Evolutionary conservation across 208 protist genomes (phyloP), one percentile per base, ranked within the genome.

Genomic region (Angomonas deanei): DNA sequence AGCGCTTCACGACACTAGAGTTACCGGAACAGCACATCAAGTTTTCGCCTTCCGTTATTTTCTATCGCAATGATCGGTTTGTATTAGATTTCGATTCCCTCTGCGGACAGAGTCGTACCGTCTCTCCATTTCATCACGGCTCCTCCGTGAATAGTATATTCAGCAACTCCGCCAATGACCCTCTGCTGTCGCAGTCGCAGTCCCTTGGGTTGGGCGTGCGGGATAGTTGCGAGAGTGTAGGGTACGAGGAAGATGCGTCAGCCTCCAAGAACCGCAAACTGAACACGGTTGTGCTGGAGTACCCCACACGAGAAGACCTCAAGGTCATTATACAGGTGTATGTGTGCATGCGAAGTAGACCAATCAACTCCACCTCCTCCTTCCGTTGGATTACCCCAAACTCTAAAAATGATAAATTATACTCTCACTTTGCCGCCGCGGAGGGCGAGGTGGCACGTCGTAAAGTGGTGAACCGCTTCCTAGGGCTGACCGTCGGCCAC

Each of bases 241-340:
- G 26, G 19, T 11, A 32, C 15, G 63, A 62, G 30, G 63, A 60
- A 3, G 50, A 6, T n/a, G 17, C n/a, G n/a, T n/a, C n/a, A n/a
- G n/a, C n/a, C n/a, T n/a, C n/a, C n/a, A n/a, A 10, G 19, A 47
- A 52, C 19, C 30, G 30, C 21, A 3, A 17, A 1, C 30, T 34
- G 13, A 82, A 87, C 62, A 32, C 70, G 31, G 68, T 87, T 19
- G 31, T 71, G 19, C 56, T 91, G 26, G 59, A 74, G 30, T 92
- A 73, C 69, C 86, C 86, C 2, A 80, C 58, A 8, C 74, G 76
- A 2, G 48, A 21, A 4, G 80, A 82, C 38, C 63, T 92, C 17
- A 87, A 74, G 32, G 78, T 82, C 11, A 72, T 86, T 24, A 66
- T 93, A n/a, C 73, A 87, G 31, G 75, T 90, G 10, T 55, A 72